Conservation (phyloP, 1,139 yeast species). For the Casaregolazyma lundiana region DNA sequence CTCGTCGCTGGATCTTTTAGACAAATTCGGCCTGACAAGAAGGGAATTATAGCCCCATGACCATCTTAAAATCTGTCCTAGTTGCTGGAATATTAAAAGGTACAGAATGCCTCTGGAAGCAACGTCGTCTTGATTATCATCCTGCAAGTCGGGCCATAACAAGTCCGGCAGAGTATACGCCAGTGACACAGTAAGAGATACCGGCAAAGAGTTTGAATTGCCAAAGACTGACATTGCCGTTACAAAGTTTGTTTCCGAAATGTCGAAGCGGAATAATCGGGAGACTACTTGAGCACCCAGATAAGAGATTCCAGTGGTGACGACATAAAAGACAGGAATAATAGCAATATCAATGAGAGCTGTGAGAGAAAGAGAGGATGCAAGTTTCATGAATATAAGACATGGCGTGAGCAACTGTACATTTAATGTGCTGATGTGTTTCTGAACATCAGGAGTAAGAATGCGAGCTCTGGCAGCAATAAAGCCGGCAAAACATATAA, state of each 20-base stretch:
- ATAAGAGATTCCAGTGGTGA: conserved; percentile 61
- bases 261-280: conserved; percentile 46
- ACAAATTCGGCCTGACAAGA: conserved; percentile 44
- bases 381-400: conserved; percentile 73
- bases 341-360: conserved; percentile 66
- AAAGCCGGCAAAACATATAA: conserved; percentile 68
- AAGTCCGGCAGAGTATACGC: conserved; percentile 70
- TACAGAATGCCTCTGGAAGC: conserved; percentile 79
- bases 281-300: conserved; percentile 50
- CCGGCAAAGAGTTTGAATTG: conserved; percentile 59
- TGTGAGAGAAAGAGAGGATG: conserved; percentile 62
- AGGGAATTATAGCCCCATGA: conserved; percentile 87
- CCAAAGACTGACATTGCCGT: conserved; percentile 90
- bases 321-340: conserved; percentile 66
- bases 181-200: conserved; percentile 65
- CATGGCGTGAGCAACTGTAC: conserved; percentile 84
- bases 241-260: conserved; percentile 69
- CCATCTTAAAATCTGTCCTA: conserved; percentile 83
- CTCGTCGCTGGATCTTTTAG: background rate
- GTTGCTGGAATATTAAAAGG: conserved; percentile 73
- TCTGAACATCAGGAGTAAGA: conserved; percentile 58
- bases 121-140: conserved; percentile 63
- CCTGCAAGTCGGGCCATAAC: conserved; percentile 65
- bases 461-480: conserved; percentile 60
- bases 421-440: conserved; percentile 60